Evolutionary conservation across 768 basidiomycete species (phyloP).

Genomic region (Strobilomyces echinocephalus): DNA sequence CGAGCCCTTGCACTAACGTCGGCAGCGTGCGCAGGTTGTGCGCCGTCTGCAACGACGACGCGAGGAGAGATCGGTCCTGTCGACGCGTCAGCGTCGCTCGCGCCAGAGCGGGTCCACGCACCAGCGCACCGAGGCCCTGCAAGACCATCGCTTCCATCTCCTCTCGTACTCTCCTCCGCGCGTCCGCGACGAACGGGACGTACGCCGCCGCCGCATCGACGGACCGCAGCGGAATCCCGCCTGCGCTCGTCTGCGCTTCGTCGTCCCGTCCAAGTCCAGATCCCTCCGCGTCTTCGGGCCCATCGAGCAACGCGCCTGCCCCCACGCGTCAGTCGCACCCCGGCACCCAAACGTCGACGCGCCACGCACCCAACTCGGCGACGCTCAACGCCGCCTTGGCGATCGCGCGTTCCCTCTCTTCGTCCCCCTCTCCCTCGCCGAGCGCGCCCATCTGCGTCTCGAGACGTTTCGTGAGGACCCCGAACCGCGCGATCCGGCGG

Average conservation of each 20-base stretch:
- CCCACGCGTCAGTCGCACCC: constrained; percentile 2
- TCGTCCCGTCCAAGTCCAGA: constrained; percentile 10
- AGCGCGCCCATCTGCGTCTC: constrained; percentile 83
- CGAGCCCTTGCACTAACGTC: constrained; percentile 70
- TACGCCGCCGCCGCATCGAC: constrained; percentile 69
- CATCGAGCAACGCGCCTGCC: constrained; percentile 50
- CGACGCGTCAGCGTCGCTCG: neutral
- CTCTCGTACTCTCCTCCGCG: constrained; percentile 62
- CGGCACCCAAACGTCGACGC: neutral
- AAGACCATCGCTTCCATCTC: constrained; percentile 94
- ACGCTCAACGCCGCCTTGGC: constrained; percentile 94
- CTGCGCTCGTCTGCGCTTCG: constrained; percentile 13
- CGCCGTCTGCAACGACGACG: constrained; percentile 92
- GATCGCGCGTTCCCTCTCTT: constrained; percentile 81
- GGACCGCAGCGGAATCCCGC: constrained; percentile 58
- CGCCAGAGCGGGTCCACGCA: constrained; percentile 34
- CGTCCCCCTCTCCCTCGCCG: constrained; percentile 43
- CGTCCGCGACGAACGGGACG: constrained; percentile 65
- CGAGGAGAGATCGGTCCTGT: constrained; percentile 86
- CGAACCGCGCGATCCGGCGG: constrained; percentile 79
- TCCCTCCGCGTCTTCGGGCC: constrained; percentile 23
- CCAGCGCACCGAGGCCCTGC: constrained; percentile 70
- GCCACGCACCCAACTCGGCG: constrained; percentile 74
- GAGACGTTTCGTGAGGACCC: constrained; percentile 74
- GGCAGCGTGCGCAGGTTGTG: constrained; percentile 88